A percentile compares a stretch with the other conserved stretches of the same genome.
These are phyloP conservation scores for Exidia glandulosa DNA, from an alignment of 768 basidiomycete genomes.

Conservation along the genomic window DNA sequence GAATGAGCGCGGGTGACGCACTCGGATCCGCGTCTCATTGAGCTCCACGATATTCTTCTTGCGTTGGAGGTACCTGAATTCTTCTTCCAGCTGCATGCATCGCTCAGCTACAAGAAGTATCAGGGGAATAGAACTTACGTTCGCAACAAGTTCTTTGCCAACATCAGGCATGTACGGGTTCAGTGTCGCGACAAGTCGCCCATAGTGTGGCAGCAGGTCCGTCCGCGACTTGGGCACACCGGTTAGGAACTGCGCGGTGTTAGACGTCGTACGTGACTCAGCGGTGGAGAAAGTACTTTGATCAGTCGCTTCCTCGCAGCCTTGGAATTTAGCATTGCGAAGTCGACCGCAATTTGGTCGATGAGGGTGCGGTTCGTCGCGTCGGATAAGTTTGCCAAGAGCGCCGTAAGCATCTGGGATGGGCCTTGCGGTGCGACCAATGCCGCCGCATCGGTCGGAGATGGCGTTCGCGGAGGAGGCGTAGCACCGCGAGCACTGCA, in stretches of 20 bases:
- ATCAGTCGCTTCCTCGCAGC: slow-evolving; percentile 85
- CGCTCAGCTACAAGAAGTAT: neutral
- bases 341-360: slow-evolving; percentile 91
- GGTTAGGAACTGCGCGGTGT: slow-evolving; percentile 49
- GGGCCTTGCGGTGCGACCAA: slow-evolving; percentile 76
- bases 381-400: slow-evolving; percentile 86
- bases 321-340: slow-evolving; percentile 93
- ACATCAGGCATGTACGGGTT: slow-evolving; percentile 91
- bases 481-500: slow-evolving; percentile 52
- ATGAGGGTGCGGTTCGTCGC: slow-evolving; percentile 84
- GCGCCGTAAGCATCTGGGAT: slow-evolving; percentile 80
- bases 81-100: slow-evolving; percentile 72
- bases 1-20: slow-evolving; percentile 16
- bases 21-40: slow-evolving; percentile 76
- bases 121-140: slow-evolving; percentile 38
- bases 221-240: slow-evolving; percentile 80
- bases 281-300: slow-evolving; percentile 43
- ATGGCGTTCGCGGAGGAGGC: slow-evolving; percentile 49
- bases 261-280: no score
- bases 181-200: slow-evolving; percentile 78
- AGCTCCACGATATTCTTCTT: slow-evolving; percentile 92
- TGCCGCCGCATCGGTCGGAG: slow-evolving; percentile 18
- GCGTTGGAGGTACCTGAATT: slow-evolving; percentile 88
- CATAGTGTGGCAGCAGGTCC: slow-evolving; percentile 89
- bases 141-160: slow-evolving; percentile 66